These are phyloP conservation scores for Sporisorium exsertum DNA, from an alignment of 1,284 basidiomycete genomes.

Conservation along the genomic window DNA sequence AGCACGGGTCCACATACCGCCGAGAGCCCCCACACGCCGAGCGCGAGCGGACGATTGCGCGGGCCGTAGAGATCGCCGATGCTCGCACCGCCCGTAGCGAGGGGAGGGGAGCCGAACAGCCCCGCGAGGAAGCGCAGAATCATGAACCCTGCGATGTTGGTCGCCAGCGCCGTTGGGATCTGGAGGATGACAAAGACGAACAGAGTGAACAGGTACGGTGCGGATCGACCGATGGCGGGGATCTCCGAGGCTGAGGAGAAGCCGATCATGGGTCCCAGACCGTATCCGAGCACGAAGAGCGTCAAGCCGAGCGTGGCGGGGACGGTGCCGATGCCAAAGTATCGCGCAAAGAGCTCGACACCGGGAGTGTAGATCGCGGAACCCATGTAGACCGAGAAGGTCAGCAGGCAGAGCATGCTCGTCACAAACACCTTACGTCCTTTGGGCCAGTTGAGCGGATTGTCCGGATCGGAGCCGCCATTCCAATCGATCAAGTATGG, in stretches of 20 bases:
- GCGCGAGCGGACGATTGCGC: constrained; percentile 28
- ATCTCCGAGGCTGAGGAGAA: constrained; percentile 68
- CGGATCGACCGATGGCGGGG: constrained; percentile 57
- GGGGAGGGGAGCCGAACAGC: constrained; percentile 54
- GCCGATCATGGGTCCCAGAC: constrained; percentile 61
- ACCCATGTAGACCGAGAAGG: constrained; percentile 75
- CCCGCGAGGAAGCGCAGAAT: constrained; percentile 59
- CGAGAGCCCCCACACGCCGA: constrained; percentile 54
- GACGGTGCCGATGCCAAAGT: constrained; percentile 31
- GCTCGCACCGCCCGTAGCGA: constrained; percentile 60
- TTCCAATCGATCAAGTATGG: constrained; percentile 71
- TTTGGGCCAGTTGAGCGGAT: constrained; percentile 67
- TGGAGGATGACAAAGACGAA: constrained; percentile 54
- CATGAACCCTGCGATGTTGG: constrained; percentile 48
- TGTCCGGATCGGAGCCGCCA: constrained; percentile 64
- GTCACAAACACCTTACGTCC: constrained; percentile 64
- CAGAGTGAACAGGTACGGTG: constrained; percentile 51
- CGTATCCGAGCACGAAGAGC: constrained; percentile 57
- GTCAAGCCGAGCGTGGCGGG: constrained; percentile 48
- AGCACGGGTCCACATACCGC: constrained; percentile 54
- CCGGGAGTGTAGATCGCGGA: constrained; percentile 75
- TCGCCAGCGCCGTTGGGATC: constrained; percentile 44
- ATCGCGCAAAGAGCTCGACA: constrained; percentile 71
- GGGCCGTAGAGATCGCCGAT: constrained; percentile 51
- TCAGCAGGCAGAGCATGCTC: constrained; percentile 62